Evolutionary conservation across 805 yeast species (phyloP).

Genomic region (Saccharomycodes ludwigii): DNA sequence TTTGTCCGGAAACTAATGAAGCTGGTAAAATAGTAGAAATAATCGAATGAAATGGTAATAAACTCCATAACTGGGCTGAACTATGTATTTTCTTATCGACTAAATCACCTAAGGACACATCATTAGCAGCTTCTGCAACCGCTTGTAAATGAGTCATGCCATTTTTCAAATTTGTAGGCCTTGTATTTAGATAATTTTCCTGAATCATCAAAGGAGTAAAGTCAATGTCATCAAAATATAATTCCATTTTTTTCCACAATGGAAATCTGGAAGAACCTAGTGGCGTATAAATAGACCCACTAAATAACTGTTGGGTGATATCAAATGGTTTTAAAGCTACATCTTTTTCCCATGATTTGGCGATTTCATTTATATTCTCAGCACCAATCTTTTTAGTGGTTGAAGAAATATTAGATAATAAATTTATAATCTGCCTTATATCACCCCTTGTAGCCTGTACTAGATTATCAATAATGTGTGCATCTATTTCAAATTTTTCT

Average conservation of each 20-base stretch:
- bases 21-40: slow-evolving; percentile 78
- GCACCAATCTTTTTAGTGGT: slow-evolving; percentile 51
- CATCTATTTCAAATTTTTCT: slow-evolving; percentile 71
- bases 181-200: slow-evolving; percentile 71
- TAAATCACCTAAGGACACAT: slow-evolving; percentile 74
- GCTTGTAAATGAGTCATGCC: slow-evolving; percentile 44
- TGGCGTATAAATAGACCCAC: slow-evolving; percentile 43
- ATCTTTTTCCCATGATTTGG: slow-evolving; percentile 77
- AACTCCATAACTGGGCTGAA: slow-evolving; percentile 87
- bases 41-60: slow-evolving; percentile 83
- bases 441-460: slow-evolving; percentile 82
- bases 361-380: slow-evolving; percentile 48
- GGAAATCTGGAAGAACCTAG: slow-evolving; percentile 34
- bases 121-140: slow-evolving; percentile 71
- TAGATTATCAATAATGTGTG: slow-evolving; percentile 68
- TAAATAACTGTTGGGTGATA: slow-evolving; percentile 56
- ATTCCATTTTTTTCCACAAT: slow-evolving; percentile 71
- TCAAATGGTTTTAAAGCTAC: slow-evolving; percentile 89
- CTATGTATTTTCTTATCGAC: slow-evolving; percentile 77
- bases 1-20: slow-evolving; percentile 57
- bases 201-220: slow-evolving; percentile 93
- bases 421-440: slow-evolving; percentile 85
- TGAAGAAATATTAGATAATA: slow-evolving; percentile 72
- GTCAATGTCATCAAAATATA: slow-evolving; percentile 89
- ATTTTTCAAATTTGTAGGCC: slow-evolving; percentile 36